Evolutionary conservation across 148 eudicot species (phyloP).

Genomic region (Persicaria tinctoria): DNA sequence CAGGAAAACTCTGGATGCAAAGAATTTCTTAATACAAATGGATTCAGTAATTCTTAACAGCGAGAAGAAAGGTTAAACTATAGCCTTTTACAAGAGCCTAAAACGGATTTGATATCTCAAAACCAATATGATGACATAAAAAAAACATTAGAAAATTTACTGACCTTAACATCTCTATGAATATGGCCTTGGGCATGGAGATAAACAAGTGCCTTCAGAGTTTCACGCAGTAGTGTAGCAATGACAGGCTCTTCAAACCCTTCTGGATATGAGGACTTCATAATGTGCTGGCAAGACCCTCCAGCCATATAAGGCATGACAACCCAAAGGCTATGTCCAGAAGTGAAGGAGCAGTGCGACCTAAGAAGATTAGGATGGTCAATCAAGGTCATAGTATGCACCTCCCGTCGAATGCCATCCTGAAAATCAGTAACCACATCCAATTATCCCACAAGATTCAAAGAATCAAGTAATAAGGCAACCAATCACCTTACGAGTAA

Average conservation of each 20-base stretch:
- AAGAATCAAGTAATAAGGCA: background rate
- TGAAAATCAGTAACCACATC: slow-evolving; percentile 19
- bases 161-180: slow-evolving; percentile 96
- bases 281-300: slow-evolving; percentile 94
- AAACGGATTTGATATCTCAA: background rate
- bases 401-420: slow-evolving; percentile 98
- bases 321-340: slow-evolving; percentile 91
- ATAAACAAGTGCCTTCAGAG: slow-evolving; percentile 91
- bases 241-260: slow-evolving; percentile 96
- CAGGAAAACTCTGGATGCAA: background rate
- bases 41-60: background rate
- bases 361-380: slow-evolving; percentile 79
- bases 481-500: background rate
- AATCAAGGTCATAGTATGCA: slow-evolving; percentile 83
- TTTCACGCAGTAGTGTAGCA: slow-evolving; percentile 79
- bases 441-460: background rate
- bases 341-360: slow-evolving; percentile 83
- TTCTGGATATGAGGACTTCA: slow-evolving; percentile 84
- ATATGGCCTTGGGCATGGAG: slow-evolving; percentile 94
- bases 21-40: background rate
- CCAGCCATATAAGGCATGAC: slow-evolving; percentile 99
- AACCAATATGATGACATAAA: background rate
- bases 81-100: background rate
- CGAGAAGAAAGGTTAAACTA: no score
- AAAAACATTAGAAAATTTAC: background rate